Evolutionary conservation across 257 asterid species (phyloP).

Genomic region (Anisodus tanguticus): DNA sequence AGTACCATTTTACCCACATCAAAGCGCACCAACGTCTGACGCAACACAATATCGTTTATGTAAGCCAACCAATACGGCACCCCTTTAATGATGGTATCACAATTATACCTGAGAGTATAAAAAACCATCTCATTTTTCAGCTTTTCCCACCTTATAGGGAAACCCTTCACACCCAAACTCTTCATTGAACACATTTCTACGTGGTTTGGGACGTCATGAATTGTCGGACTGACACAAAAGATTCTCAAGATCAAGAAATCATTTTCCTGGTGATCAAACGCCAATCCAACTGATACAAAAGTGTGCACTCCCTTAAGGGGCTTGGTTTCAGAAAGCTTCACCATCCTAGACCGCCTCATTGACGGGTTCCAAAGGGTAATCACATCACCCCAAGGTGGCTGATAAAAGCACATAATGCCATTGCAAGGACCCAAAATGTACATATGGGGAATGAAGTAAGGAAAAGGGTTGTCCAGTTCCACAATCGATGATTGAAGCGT

Average conservation of each 20-base stretch:
- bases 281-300: neutral
- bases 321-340: neutral
- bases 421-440: neutral
- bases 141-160: neutral
- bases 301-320: neutral
- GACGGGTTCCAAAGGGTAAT: constrained; percentile 17
- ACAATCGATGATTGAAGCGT: neutral
- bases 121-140: constrained; percentile 20
- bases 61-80: neutral
- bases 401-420: neutral
- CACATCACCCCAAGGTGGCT: constrained; percentile 25
- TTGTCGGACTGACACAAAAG: neutral
- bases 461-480: constrained; percentile 16
- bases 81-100: constrained; percentile 19
- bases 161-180: neutral
- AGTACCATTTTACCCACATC: neutral
- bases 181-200: constrained; percentile 1
- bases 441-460: neutral
- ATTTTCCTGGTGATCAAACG: neutral
- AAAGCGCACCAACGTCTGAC: constrained; percentile 15
- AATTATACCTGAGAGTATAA: neutral
- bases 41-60: neutral
- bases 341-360: neutral
- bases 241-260: neutral
- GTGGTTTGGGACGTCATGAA: neutral